These are phyloP conservation scores for Andrographis paniculata DNA, from an alignment of 305 asterid species.

Conservation along the genomic window DNA sequence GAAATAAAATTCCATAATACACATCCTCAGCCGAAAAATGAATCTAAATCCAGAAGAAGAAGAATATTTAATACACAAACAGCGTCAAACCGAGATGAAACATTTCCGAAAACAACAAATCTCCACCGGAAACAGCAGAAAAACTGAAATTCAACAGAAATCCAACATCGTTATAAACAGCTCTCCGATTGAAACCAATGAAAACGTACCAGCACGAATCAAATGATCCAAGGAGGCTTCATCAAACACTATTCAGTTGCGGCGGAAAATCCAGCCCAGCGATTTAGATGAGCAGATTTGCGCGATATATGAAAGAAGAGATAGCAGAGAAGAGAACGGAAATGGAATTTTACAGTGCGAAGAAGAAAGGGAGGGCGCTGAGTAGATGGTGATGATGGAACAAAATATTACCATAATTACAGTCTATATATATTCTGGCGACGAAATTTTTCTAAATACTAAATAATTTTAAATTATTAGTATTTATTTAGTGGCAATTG, in stretches of 20 bases:
- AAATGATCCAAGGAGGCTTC: slow-evolving; percentile 52
- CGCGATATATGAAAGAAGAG: too few species aligned
- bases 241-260: slow-evolving; percentile 19
- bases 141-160: background rate
- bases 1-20: slow-evolving; percentile 4
- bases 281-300: slow-evolving; percentile 23
- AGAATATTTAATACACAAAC: too few species aligned
- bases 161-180: background rate
- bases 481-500: too few species aligned
- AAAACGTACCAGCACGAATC: slow-evolving; percentile 31
- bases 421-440: background rate
- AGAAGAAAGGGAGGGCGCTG: slow-evolving; percentile 4
- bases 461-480: slow-evolving; percentile 8
- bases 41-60: slow-evolving; percentile 3
- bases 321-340: slow-evolving; percentile 10
- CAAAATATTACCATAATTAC: background rate
- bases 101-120: slow-evolving; percentile 1
- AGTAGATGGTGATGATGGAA: slow-evolving; percentile 19
- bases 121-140: slow-evolving; percentile 2
- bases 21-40: slow-evolving; percentile 15
- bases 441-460: slow-evolving; percentile 19
- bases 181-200: background rate
- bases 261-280: background rate
- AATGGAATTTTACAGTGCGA: slow-evolving; percentile 18
- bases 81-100: slow-evolving; percentile 1